These are phyloP conservation scores for Hyaloscypha bicolor DNA, from an alignment of 495 filamentous ascomycete genomes.

Conservation along the genomic window DNA sequence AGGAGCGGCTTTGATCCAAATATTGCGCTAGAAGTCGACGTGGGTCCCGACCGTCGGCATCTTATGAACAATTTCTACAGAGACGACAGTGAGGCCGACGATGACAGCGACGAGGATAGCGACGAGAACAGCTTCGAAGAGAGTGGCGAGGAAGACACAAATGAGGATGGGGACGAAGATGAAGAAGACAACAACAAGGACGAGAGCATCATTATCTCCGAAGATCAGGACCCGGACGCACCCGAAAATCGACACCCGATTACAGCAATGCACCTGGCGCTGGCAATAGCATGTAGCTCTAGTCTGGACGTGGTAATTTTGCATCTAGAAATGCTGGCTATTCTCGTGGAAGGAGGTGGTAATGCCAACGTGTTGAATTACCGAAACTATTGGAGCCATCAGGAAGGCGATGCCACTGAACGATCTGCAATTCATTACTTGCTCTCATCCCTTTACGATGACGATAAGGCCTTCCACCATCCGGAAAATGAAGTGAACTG, in stretches of 20 bases:
- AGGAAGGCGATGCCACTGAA: not conserved
- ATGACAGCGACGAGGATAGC: not conserved
- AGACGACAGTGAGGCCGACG: not conserved
- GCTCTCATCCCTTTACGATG: not conserved
- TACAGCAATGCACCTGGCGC: not conserved
- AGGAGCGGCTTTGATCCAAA: slow-evolving; percentile 2
- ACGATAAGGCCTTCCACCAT: not conserved
- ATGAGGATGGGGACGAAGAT: not conserved
- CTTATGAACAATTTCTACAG: not conserved
- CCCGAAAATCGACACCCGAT: not conserved
- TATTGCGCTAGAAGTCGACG: not conserved
- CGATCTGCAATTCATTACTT: slow-evolving; percentile 1
- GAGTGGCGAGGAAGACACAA: too few species aligned
- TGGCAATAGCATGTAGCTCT: slow-evolving; percentile 2
- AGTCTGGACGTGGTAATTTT: not conserved
- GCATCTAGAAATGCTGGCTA: slow-evolving; percentile 2
- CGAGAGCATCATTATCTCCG: not conserved
- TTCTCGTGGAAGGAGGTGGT: slow-evolving; percentile 2
- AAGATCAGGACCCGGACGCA: not conserved
- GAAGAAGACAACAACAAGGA: not conserved
- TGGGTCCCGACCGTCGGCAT: not conserved
- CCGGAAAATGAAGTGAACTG: not conserved
- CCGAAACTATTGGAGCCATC: not conserved
- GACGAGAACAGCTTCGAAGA: not conserved
- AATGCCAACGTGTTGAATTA: not conserved